Base-by-base conservation (phyloP, 768 basidiomycete species). In the Kwoniella sp. region DNA sequence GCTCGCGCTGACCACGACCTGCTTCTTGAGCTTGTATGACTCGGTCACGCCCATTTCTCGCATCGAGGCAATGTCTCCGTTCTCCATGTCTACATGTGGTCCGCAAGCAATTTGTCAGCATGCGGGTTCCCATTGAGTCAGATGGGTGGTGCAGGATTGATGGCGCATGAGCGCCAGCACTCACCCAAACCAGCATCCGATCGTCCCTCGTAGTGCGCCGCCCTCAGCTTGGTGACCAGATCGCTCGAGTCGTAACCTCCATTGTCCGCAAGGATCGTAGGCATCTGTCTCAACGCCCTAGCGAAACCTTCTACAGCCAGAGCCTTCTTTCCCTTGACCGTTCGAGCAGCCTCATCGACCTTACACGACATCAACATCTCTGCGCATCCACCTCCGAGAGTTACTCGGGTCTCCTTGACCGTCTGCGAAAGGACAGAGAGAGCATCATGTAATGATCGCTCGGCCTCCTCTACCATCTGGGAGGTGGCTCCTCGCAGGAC, bases 381-480 rank as follows among this genome's bases (percentile, higher is more conserved):
- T 1, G 93, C 88, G 80, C 96, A 99, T 29, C 96, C 96, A 52
- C 96, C 96, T 3, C 96, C 96, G 27, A 98, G 88, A 2, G 92
- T 90, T 2, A 91, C 86, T 40, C 96, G 86, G 1, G 95, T 95
- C 83, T 99, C 96, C 82, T 92, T 94, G 66, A 96, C 92, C 0
- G 95, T 98, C 76, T 99, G 96, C 17, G 94, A 95, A 17, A 99
- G 85, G 3, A 99, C 96, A 0, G 92, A 95, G 10, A 99, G 88
- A 2, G 96, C 96, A 70, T 99, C 96, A 76, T 98, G 96, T 49
- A 99, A 83, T 0, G 95, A 98, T 12, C 96, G 89, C 75, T 98
- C 96, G 1, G 96, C 96, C 80, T 99, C 96, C 72, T 98, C 96
- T 25, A 99, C 89, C 95, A 99, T 99, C 79, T 99, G 96, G 66